These are phyloP conservation scores for Sclerospora graminicola DNA, from an alignment of 352 stramenopile genomes.

Conservation along the genomic window DNA sequence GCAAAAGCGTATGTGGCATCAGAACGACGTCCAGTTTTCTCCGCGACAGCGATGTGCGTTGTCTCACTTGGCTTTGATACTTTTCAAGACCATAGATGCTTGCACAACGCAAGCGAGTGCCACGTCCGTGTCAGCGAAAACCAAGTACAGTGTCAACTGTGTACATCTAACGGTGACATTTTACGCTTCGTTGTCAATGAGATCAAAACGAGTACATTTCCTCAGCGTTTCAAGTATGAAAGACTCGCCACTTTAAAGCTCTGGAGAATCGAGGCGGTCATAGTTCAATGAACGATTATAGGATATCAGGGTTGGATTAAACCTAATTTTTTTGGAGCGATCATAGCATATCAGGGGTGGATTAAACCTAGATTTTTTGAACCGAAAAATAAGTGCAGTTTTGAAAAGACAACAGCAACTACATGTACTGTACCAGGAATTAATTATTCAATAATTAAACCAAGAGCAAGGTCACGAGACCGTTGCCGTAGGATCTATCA, in stretches of 20 bases:
- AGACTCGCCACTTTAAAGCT: constrained; percentile 33
- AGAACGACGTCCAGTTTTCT: constrained; percentile 57
- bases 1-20: constrained; percentile 23
- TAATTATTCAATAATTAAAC: constrained; percentile 16
- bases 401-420: not conserved
- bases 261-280: constrained; percentile 32
- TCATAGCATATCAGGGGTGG: too few relatives aligned
- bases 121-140: constrained; percentile 11
- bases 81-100: constrained; percentile 35
- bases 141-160: constrained; percentile 21
- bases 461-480: constrained; percentile 52
- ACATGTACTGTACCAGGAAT: not conserved
- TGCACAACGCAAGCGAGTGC: constrained; percentile 18
- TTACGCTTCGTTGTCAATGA: constrained; percentile 24
- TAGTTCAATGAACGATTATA: constrained; percentile 3
- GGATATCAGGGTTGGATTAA: too few relatives aligned
- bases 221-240: constrained; percentile 34
- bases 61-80: constrained; percentile 48
- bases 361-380: too few relatives aligned
- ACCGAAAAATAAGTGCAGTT: not conserved
- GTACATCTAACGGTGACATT: constrained; percentile 3
- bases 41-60: constrained; percentile 28
- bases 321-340: too few relatives aligned
- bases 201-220: constrained; percentile 13
- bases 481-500: constrained; percentile 50